Conservation (phyloP, 108 stramenopile genomes). For the Chaetoceros tenuissimus region DNA sequence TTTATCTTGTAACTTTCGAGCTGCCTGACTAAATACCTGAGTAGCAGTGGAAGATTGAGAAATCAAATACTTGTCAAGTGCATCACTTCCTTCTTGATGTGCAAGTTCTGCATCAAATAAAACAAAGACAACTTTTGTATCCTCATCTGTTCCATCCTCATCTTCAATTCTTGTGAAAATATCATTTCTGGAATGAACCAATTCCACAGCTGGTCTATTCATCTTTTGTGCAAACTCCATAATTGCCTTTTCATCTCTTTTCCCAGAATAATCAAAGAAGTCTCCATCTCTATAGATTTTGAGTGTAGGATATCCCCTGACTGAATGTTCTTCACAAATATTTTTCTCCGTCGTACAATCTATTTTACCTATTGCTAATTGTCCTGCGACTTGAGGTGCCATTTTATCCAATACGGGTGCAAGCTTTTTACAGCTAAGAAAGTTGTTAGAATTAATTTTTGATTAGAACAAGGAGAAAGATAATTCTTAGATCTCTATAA, state of each 20-base stretch:
- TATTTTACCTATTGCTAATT: slow-evolving; percentile 78
- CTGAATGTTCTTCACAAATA: slow-evolving; percentile 45
- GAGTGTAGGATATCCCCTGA: slow-evolving; percentile 74
- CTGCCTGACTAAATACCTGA: slow-evolving; percentile 59
- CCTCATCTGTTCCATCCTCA: slow-evolving; percentile 15
- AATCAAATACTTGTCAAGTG: slow-evolving; percentile 19
- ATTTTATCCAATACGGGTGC: slow-evolving; percentile 56
- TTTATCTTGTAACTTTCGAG: slow-evolving; percentile 52
- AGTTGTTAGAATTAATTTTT: too few relatives aligned
- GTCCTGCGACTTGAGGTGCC: slow-evolving; percentile 48
- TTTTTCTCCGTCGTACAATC: slow-evolving; percentile 68
- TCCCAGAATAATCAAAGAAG: slow-evolving; percentile 54
- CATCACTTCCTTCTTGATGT: slow-evolving; percentile 19
- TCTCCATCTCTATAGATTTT: slow-evolving; percentile 63
- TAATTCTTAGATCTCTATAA: too few relatives aligned
- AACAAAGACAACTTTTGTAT: slow-evolving; percentile 46
- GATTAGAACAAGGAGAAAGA: too few relatives aligned
- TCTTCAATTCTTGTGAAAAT: slow-evolving; percentile 22
- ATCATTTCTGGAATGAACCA: slow-evolving; percentile 37
- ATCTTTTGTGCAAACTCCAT: slow-evolving; percentile 62
- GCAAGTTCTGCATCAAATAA: slow-evolving; percentile 37
- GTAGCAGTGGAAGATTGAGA: slow-evolving; percentile 38
- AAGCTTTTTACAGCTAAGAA: slow-evolving; percentile 55
- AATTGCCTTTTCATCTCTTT: slow-evolving; percentile 46
- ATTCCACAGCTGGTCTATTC: slow-evolving; percentile 38